A percentile compares a stretch with the other conserved stretches of the same genome.
phyloP scores from a whole-genome alignment of 805 yeast species.

The Cyberlindnera galapagoensis region DNA sequence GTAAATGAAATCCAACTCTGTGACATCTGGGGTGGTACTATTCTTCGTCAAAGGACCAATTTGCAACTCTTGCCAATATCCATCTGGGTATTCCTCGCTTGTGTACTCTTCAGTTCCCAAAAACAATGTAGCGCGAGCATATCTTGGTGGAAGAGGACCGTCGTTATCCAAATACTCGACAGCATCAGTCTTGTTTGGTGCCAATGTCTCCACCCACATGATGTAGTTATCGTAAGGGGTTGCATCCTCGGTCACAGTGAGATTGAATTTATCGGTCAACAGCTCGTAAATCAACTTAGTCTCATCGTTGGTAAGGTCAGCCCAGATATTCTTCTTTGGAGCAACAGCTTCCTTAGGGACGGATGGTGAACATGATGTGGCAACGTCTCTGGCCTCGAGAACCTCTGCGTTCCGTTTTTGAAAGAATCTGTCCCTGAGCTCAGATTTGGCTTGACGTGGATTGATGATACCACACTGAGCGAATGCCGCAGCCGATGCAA shows the following conservation, averaged over 20 bases:
- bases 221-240: slow-evolving; percentile 19
- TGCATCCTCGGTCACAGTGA: slow-evolving; percentile 17
- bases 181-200: slow-evolving; percentile 26
- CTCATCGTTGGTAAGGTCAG: slow-evolving; percentile 18
- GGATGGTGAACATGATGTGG: slow-evolving; percentile 9
- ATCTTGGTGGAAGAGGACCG: slow-evolving; percentile 18
- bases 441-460: slow-evolving; percentile 6
- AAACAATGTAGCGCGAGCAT: slow-evolving; percentile 19
- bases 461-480: too few relatives aligned
- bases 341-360: slow-evolving; percentile 14
- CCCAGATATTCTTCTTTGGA: slow-evolving; percentile 19
- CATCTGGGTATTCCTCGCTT: slow-evolving; percentile 18
- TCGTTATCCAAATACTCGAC: slow-evolving; percentile 17
- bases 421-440: slow-evolving; percentile 1
- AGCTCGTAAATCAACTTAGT: slow-evolving; percentile 12
- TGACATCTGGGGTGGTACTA: slow-evolving; percentile 7
- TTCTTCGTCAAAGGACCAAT: slow-evolving; percentile 19
- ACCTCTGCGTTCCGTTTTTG: slow-evolving; percentile 3
- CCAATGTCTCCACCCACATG: slow-evolving; percentile 20
- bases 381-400: slow-evolving; percentile 1
- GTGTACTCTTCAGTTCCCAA: slow-evolving; percentile 21
- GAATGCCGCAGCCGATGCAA: slow-evolving; percentile 1
- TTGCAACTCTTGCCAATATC: slow-evolving; percentile 22
- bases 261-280: slow-evolving; percentile 12
- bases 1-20: slow-evolving; percentile 15